Evolutionary conservation across 1,139 yeast genomes (phyloP).

Genomic region (Yamadazyma triangularis): DNA sequence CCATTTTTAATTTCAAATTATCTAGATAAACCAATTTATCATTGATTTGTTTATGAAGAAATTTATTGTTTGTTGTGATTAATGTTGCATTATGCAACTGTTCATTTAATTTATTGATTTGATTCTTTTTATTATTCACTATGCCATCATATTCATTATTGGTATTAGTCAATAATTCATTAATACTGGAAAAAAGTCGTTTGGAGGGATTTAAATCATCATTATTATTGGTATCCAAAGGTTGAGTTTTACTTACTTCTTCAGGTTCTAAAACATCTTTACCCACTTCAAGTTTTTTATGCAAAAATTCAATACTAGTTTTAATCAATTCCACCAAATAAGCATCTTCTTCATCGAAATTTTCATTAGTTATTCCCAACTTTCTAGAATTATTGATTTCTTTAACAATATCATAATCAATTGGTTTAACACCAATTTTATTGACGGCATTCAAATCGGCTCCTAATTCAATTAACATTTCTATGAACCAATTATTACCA

Average conservation of each 20-base stretch:
- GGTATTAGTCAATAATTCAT: conserved; percentile 35
- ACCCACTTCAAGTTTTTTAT: conserved; percentile 24
- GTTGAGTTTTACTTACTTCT: conserved; percentile 11
- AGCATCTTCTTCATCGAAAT: conserved; percentile 16
- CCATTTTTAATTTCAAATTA: conserved; percentile 40
- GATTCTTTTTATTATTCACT: conserved; percentile 32
- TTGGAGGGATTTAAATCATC: conserved; percentile 16
- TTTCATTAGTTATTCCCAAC: conserved; percentile 11
- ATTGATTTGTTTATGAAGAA: conserved; percentile 31
- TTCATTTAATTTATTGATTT: conserved; percentile 33
- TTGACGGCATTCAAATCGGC: conserved; percentile 80
- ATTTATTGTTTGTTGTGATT: conserved; percentile 43
- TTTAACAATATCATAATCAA: conserved; percentile 71
- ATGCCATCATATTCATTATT: conserved; percentile 38
- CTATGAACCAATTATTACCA: conserved; percentile 78
- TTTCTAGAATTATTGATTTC: conserved; percentile 17
- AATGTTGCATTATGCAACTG: conserved; percentile 41
- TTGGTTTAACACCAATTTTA: conserved; percentile 79
- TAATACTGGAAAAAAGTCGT: conserved; percentile 39
- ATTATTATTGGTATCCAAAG: conserved; percentile 5
- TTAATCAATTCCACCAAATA: conserved; percentile 32
- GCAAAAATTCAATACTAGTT: conserved; percentile 32
- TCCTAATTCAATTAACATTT: conserved; percentile 75
- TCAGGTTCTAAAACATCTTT: conserved; percentile 19
- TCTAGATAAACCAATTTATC: conserved; percentile 37